Evolutionary conservation across 306 rosid species (phyloP).

Genomic region (Castanospermum australe): DNA sequence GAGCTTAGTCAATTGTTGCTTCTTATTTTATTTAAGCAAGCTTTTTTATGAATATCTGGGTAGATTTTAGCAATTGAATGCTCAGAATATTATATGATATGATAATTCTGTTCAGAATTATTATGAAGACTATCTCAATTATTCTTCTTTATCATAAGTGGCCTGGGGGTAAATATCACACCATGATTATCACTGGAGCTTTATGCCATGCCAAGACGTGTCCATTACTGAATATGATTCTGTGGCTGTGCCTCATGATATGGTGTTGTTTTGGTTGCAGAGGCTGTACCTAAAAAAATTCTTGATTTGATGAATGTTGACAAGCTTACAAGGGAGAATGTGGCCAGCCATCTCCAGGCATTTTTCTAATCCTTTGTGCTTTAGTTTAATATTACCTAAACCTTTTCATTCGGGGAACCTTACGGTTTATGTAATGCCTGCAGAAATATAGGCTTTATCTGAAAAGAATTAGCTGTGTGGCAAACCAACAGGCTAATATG

Average conservation of each 20-base stretch:
- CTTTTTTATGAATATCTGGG: not conserved
- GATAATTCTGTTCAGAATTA: not conserved
- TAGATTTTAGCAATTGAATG: not conserved
- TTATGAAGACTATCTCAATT: not conserved
- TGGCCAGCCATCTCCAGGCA: constrained; percentile 98
- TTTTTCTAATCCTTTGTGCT: constrained; percentile 7
- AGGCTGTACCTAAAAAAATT: constrained; percentile 91
- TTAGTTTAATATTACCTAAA: not conserved
- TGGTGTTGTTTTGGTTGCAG: constrained; percentile 48
- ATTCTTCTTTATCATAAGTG: not conserved
- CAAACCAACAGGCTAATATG: constrained; percentile 80
- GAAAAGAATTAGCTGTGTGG: constrained; percentile 59
- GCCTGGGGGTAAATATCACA: not conserved
- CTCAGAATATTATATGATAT: not conserved
- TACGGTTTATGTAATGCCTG: constrained; percentile 13
- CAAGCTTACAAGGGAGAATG: constrained; percentile 94
- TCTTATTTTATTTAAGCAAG: not conserved
- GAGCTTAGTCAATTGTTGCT: not conserved
- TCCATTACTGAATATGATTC: not conserved
- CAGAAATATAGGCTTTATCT: constrained; percentile 94
- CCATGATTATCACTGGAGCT: not conserved
- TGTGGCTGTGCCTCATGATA: not conserved
- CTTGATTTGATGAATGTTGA: constrained; percentile 92
- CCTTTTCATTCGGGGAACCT: constrained; percentile 22
- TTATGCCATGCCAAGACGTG: not conserved